Evolutionary conservation across 306 rosid genomes (phyloP).

Genomic region (Malus domestica): ASM211411v1 NC_041798.1:40717001-40717500

Average conservation of each 20-base stretch:
- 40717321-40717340: background rate
- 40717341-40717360: background rate
- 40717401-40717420: background rate
- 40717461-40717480: no score
- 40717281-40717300: background rate
- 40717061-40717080: constrained; percentile 64
- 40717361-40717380: background rate
- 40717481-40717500: background rate
- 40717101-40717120: constrained; percentile 89
- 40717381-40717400: background rate
- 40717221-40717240: constrained; percentile 71
- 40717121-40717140: constrained; percentile 88
- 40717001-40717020: constrained; percentile 49
- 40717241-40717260: background rate
- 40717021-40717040: constrained; percentile 78
- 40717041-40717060: constrained; percentile 56
- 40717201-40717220: constrained; percentile 78
- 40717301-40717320: background rate
- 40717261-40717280: background rate
- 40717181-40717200: constrained; percentile 99
- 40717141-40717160: constrained; percentile 91
- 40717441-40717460: no score
- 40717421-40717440: no score
- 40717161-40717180: constrained; percentile 84
- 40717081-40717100: constrained; percentile 64